Base-by-base conservation (phyloP, 805 yeast species). In the Metschnikowia noctiluminum region DNA sequence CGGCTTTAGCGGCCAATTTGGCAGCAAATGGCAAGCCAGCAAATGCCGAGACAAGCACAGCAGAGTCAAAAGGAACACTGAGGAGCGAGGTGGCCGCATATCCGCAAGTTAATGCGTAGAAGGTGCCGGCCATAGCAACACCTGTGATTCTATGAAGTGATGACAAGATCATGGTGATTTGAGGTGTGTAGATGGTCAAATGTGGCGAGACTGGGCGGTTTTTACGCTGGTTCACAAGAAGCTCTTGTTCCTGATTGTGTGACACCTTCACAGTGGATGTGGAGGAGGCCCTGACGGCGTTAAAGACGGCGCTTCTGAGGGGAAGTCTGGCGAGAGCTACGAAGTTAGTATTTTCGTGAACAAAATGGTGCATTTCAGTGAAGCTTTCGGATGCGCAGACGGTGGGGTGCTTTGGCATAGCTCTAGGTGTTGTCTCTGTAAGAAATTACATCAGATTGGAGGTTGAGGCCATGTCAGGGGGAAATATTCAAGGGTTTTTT, bases 161-260 rank as follows among this genome's bases (percentile, higher is more conserved):
- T 6, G 97, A 90, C 64, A 94, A 65, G 53, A 80, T 71, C 87
- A 86, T 80, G 26, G 98, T 88, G 56, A 92, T 65, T 74, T 94
- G 97, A 39, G 95, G 95, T 74, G 91, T 78, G 76, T 92, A 92
- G 65, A 94, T 91, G 53, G 83, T 73, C 64, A 92, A 77, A 68
- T 92, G 96, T 48, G 98, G 98, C 30, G 97, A 89, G 13, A 80
- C 71, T 32, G 98, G 98, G 73, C 99, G 85, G 73, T 82, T 80
- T 57, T 76, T 80, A 70, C 99, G 83, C 76, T 92, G 98, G 46
- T 83, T 82, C 48, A 81, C 77, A 53, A 92, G 78, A 48, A 90
- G 76, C 34, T 78, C 79, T 56, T 86, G 79, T 61, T 87, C 95
- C 57, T 81, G 81, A 27, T 72, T 79, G 38, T 76, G 74, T 34